These are phyloP conservation scores for Colletotrichum cereale DNA, from an alignment of 2,329 filamentous ascomycete genomes.

Conservation along the genomic window DNA sequence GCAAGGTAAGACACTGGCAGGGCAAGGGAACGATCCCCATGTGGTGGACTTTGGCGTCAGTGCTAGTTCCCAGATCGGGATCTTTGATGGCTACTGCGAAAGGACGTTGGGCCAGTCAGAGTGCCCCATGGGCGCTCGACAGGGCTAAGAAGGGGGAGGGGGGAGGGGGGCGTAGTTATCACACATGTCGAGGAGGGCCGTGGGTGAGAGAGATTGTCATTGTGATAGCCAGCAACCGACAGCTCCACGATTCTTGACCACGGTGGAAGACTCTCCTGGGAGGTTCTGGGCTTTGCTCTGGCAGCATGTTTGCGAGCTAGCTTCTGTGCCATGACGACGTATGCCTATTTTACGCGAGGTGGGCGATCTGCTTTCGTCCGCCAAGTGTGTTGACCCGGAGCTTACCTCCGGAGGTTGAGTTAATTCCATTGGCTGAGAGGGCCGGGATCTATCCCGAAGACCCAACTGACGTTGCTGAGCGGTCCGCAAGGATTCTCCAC, in stretches of 20 bases:
- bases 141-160: background rate
- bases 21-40: background rate
- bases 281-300: background rate
- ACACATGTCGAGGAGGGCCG: background rate
- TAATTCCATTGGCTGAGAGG: background rate
- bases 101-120: background rate
- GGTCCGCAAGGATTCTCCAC: background rate
- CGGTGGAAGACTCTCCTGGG: background rate
- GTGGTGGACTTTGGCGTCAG: background rate
- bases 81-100: background rate
- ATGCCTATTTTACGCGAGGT: background rate
- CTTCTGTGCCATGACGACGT: constrained; percentile 28
- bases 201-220: background rate
- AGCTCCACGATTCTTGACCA: background rate
- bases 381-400: constrained; percentile 21
- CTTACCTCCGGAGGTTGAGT: background rate
- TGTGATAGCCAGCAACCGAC: background rate
- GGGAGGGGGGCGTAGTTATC: background rate
- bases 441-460: background rate
- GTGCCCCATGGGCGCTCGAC: background rate
- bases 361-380: constrained; percentile 26
- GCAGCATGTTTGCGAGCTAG: background rate
- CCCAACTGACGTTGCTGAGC: background rate
- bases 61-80: constrained; percentile 5
- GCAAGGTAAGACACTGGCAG: background rate